These are phyloP conservation scores for Rhytidiadelphus loreus DNA, from an alignment of 225 moss, liverwort and hornwort genomes.

Conservation along the genomic window DNA sequence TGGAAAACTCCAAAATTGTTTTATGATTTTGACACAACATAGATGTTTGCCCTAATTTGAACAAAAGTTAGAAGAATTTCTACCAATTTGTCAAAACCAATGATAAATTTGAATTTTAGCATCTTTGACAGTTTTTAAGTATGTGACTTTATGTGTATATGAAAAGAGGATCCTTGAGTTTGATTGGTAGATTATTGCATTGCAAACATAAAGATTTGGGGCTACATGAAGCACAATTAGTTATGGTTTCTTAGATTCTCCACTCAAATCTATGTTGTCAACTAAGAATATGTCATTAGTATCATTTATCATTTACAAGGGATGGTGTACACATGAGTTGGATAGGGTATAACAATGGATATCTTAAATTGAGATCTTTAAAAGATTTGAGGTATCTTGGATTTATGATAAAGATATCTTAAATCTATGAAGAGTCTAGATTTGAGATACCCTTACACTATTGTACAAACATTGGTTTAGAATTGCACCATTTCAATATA, in stretches of 20 bases:
- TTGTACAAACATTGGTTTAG: not conserved
- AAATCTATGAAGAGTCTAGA: not conserved
- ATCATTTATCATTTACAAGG: not conserved
- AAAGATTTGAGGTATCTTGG: not conserved
- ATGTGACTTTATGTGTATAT: accelerated
- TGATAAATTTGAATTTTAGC: not conserved
- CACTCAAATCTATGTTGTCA: too few species aligned
- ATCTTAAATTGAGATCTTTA: not conserved
- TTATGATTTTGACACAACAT: not conserved
- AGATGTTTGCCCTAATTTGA: not conserved
- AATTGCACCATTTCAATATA: too few species aligned
- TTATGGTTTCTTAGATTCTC: not conserved
- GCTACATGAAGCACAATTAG: not conserved
- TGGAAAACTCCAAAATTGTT: not conserved
- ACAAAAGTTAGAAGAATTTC: not conserved
- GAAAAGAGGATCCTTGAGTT: not conserved
- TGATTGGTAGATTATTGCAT: not conserved
- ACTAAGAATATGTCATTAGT: not conserved
- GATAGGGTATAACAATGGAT: accelerated
- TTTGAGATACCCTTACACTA: not conserved
- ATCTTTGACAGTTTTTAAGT: not conserved
- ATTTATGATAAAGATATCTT: not conserved
- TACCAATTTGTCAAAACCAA: not conserved
- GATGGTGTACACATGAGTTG: accelerated
- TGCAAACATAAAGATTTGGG: not conserved